Evolutionary conservation across 2,329 filamentous ascomycete genomes (phyloP), one percentile per base, ranked within the genome.

Genomic region (Ceratocystis destructans): DNA sequence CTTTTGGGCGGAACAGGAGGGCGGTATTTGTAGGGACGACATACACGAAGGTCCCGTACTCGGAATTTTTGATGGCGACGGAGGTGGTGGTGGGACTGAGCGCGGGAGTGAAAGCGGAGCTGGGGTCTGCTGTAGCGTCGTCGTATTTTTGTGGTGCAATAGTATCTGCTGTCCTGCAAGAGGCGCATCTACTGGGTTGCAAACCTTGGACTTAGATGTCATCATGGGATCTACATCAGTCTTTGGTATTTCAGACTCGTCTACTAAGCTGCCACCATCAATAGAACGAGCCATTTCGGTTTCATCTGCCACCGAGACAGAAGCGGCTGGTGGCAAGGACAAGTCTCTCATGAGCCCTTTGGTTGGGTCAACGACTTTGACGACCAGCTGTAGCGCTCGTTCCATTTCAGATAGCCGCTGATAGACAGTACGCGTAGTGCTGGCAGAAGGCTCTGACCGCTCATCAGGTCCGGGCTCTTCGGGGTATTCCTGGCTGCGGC

Each of bases 401-500:
- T 68, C 66, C 66, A 68, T 68, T 48, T 68, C 64, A 2, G 66
- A 48, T 22, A 68, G 59, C 10, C 66, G 48, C 37, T 68, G 66
- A 25, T 68, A 61, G 5, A 68, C 64, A 20, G 66, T 65, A 4
- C 64, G 64, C 15, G 57, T 20, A 10, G 66, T 17, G n/a, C 3
- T n/a, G 12, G 17, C 22, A 10, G 64, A 20, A n/a, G 55, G 48
- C 8, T 31, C 50, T 5, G 22, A 28, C 10, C 72, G 69, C 22
- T 69, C 67, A 12, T 64, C 37, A 12, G 48, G 57, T 1, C 62
- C n/a, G 6, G 46, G 62, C 22, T 74, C 71, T 22, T 79, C 76
- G 1, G 74, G 73, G 28, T 76, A 76, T 62, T 82, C 79, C 68
- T 84, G 81, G 68, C 79, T 76, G 37, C 81, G 70, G 66, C 81